Percentiles rank a stretch among this genome's conserved stretches.
Conservation (phyloP, 148 eudicot genomes). For the Vaccinium vitisidaea region DNA sequence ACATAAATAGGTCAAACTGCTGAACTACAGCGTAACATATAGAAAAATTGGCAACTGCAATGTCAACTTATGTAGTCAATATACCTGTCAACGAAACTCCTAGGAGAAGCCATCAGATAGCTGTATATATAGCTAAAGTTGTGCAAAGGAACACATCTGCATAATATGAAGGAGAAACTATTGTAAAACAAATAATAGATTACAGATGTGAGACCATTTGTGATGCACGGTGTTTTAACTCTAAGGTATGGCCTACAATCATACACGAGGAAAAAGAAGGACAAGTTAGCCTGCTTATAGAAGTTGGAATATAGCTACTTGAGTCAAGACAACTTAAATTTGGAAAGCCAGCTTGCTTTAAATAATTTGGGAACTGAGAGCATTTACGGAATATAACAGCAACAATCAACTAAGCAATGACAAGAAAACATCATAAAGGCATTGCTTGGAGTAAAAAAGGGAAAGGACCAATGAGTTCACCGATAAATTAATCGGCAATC, state of each 20-base stretch:
- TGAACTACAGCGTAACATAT: neutral
- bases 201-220: neutral
- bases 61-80: neutral
- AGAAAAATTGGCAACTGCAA: conserved; percentile 16
- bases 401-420: neutral
- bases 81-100: conserved; percentile 95
- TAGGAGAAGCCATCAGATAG: conserved; percentile 73
- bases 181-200: neutral
- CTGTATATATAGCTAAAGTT: conserved; percentile 82
- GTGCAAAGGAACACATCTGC: conserved; percentile 94
- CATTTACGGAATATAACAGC: neutral
- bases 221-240: neutral
- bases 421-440: neutral
- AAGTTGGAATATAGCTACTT: neutral
- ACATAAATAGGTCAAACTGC: neutral
- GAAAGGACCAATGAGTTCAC: neutral
- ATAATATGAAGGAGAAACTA: conserved; percentile 4
- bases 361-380: neutral
- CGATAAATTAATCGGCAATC: neutral
- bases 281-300: neutral
- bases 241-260: neutral
- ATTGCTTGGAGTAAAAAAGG: neutral
- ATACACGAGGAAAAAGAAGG: neutral
- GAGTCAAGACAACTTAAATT: neutral
- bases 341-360: neutral